Evolutionary conservation across 805 yeast species (phyloP), one percentile per base, ranked within the genome.

Genomic region (Myxozyma vanderwaltii): DNA sequence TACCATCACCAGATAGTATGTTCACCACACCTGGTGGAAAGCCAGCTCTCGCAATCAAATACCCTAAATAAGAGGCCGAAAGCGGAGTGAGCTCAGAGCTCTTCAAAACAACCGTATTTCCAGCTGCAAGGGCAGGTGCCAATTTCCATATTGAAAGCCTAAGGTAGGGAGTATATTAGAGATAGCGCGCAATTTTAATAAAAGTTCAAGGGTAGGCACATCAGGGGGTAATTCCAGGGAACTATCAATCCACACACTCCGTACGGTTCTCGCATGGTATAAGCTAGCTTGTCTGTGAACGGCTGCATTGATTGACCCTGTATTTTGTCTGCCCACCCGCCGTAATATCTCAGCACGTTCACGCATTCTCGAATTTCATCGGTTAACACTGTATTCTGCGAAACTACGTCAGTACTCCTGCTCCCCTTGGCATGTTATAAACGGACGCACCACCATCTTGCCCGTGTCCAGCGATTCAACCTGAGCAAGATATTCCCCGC

Each of bases 51-150:
- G 76, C 76, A 67, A 83, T 82, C 54, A 83, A 72, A 26, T 75
- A 75, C 39, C 87, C 90, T 60, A 86, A 77, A 66, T 79, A 76
- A 64, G 87, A 79, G 65, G 86, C 76, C 26, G 90, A 82, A 67
- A 88, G 77, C 12, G 94, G 94, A 5, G 92, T 86, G 65, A 84
- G 75, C 74, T 88, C 94, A 57, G 90, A 85, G 2, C 89, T 80
- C 73, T 88, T 88, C 71, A 88, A 79, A 46, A 88, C 83, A 47
- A 86, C 81, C 13, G 83, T 79, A 73, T 88, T 87, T 55, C 94
- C 94, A 54, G 89, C 86, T 43, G 91, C 90, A 64, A 88, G 75
- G 8, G 95, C 94, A 23, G 92, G 92, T 27, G 88, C 89, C 69
- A 88, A 77, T 73, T 88, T 87, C 94, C 94, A 88, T n/a, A 64